Base-by-base conservation (phyloP, 768 basidiomycete species). In the Calocera viscosa region DNA sequence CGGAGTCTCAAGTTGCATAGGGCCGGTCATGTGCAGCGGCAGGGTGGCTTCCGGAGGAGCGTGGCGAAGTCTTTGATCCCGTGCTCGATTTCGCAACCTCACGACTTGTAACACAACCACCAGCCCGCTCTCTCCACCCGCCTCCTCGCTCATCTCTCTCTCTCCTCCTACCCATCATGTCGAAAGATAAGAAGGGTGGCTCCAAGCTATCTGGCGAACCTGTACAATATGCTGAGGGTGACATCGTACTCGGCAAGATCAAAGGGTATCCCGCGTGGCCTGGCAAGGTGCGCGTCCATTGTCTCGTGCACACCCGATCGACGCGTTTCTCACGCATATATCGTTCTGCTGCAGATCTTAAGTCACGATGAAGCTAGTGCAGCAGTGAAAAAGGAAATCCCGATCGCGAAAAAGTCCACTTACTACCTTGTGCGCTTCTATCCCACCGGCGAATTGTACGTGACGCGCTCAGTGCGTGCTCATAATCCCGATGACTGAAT, bases 251-350 rank as follows among this genome's bases (percentile, higher is more conserved):
- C 68, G 93, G 84, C 28, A 94, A 95, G 80, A 79, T 99, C 75
- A 91, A 90, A 79, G 96, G 95, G 11, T 97, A 81, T 79, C 93
- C 96, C 1, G 82, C 89, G 2, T 99, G 96, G 96, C 96, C 94
- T 66, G 91, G 86, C 75, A 89, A 90, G 80, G 95, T 95, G 74
- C 78, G 90, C 83, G 67, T 69, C 73, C 70, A 68, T 47, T 71
- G 63, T 70, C 69, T 22, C 63, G 68, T 68, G 67, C 68, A 65
- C 72, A 68, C 70, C 65, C 73, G 38, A 32, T 39, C 34, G 16
- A 60, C n/a, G 68, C 67, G 28, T 35, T 32, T 68, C n/a, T 65
- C 8, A 38, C 30, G 41, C 64, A 22, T 40, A n/a, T 33, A 41
- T 34, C 19, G 63, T 38, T 28, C 34, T 60, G 16, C 41, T 35